A percentile compares a stretch with the other conserved stretches of the same genome.
Conservation (phyloP, 2,329 filamentous ascomycete genomes). For the Sporothrix pseudoabietina region DNA sequence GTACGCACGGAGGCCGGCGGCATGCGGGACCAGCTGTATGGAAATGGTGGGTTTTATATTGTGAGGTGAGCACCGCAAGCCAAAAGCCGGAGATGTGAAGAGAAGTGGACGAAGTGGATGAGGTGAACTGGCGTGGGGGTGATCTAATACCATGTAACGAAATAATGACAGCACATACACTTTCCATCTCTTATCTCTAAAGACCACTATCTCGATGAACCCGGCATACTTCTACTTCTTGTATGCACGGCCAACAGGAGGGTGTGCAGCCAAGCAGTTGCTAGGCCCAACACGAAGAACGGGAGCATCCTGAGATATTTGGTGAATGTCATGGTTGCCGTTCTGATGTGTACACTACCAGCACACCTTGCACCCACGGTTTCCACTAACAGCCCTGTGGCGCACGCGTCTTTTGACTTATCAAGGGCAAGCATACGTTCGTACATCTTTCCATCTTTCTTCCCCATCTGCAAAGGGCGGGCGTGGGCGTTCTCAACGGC, state of each 20-base stretch:
- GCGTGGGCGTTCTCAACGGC: not conserved
- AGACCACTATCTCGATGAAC: not conserved
- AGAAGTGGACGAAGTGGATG: not conserved
- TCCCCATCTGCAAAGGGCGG: not conserved
- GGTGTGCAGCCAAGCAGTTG: not conserved
- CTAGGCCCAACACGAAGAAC: not conserved
- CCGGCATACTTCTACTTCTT: not conserved
- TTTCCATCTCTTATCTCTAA: not conserved
- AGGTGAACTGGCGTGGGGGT: not conserved
- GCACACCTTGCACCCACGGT: not conserved
- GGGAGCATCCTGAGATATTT: not conserved
- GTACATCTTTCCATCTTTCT: not conserved
- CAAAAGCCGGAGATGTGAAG: not conserved
- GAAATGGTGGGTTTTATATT: constrained; percentile 55
- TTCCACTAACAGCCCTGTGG: not conserved
- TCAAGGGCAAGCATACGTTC: not conserved
- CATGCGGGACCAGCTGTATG: constrained; percentile 53
- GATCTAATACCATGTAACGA: not conserved
- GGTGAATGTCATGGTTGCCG: not conserved
- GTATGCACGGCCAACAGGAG: not conserved
- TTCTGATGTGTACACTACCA: not conserved
- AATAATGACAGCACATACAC: constrained; percentile 2
- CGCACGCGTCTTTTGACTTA: not conserved
- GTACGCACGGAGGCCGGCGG: constrained; percentile 55
- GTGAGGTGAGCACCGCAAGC: constrained; percentile 34